Evolutionary conservation across 2,329 filamentous ascomycete genomes (phyloP).

Genomic region (Thelonectria olida): DNA sequence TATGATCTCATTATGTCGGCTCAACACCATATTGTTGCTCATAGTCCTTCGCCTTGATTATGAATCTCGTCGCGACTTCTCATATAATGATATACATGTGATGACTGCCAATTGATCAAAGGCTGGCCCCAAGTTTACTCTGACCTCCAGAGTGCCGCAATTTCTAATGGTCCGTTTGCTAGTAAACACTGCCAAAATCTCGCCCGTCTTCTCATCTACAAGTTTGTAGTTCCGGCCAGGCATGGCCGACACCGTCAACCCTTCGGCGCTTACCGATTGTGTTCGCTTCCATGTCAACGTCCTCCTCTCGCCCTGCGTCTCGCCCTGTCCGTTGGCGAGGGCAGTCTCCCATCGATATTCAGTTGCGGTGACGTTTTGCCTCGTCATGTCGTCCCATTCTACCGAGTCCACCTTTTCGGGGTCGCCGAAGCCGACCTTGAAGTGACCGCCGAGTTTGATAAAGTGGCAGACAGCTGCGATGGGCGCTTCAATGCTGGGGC

Average conservation of each 20-base stretch:
- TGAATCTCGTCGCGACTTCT: conserved; percentile 4
- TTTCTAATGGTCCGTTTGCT: conserved; percentile 6
- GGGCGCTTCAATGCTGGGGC: conserved; percentile 5
- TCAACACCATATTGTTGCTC: too few relatives aligned
- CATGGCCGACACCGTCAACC: background rate
- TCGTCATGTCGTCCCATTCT: conserved; percentile 33
- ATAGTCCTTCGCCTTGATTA: background rate
- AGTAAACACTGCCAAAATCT: conserved; percentile 26
- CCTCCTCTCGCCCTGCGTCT: conserved; percentile 1
- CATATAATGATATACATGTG: conserved; percentile 25
- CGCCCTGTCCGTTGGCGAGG: background rate
- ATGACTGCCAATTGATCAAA: conserved; percentile 30
- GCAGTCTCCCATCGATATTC: conserved; percentile 15
- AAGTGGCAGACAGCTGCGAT: conserved; percentile 23
- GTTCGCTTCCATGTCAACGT: conserved; percentile 28
- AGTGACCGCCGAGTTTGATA: conserved; percentile 23
- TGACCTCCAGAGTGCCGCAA: conserved; percentile 27
- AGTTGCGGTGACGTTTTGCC: conserved; percentile 7
- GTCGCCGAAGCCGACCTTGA: conserved; percentile 32
- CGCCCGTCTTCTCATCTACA: conserved; percentile 13
- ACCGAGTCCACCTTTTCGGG: conserved; percentile 9
- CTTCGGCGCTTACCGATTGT: conserved; percentile 11
- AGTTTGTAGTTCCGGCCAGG: conserved; percentile 25
- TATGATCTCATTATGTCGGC: too few relatives aligned
- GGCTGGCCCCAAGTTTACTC: conserved; percentile 18